Evolutionary conservation across 1,284 basidiomycete genomes (phyloP), one percentile per base, ranked within the genome.

Genomic region (Ceratorhiza oryzae-sativae): DNA sequence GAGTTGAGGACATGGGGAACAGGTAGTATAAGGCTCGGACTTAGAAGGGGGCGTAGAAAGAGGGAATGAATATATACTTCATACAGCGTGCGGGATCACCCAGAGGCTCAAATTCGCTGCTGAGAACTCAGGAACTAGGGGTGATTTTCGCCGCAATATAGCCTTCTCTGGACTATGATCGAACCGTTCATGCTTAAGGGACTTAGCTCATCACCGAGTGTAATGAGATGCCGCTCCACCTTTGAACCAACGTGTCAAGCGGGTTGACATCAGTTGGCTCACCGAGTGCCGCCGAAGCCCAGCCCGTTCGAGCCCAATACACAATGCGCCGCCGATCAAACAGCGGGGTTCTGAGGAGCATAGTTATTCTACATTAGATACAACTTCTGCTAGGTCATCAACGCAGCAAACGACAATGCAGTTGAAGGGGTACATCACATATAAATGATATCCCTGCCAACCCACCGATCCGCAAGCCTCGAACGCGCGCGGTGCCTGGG

Each of bases 351-450:
- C 36, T n/a, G 30, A 51, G 34, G 51, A 56, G 39, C 30, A 25
- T 1, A 68, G 39, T 13, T 39, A 58, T 34, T 68, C 36, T 39
- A 46, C 41, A 68, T 68, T 68, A 20, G 53, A 68, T 68, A 68
- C 65, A 68, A 56, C 23, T n/a, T 27, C 53, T 56, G 20, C 53
- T 46, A 36, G 18, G 53, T 68, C 41, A 68, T 56, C 53, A 53
- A 23, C 51, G 58, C 41, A 23, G 39, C 30, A 51, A 4, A 58
- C 51, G 42, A 55, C 25, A 20, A 39, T 34, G 41, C 39, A 58
- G 41, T 49, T 51, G 25, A 36, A 68, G 20, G 41, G 65, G 65
- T 68, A 68, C 53, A 68, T 68, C 65, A 68, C 53, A 45, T 68
- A 46, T 49, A 58, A 48, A 23, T 53, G 34, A 36, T 12, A 53